Base-by-base conservation (phyloP, 306 rosid genomes). In the Sicyos edulis region DNA sequence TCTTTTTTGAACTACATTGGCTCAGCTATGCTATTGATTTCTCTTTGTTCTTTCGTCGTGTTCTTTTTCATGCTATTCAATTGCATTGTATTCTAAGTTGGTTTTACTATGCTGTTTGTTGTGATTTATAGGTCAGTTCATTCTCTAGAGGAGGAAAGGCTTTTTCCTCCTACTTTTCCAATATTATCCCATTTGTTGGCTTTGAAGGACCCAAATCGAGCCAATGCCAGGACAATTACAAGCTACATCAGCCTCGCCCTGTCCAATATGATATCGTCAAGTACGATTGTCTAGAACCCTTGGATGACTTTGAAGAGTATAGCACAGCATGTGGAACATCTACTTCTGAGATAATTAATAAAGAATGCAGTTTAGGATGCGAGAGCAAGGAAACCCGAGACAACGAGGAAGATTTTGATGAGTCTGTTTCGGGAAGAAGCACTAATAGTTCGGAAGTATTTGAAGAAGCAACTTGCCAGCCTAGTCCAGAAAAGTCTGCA, bases 401-500 rank as follows among this genome's bases (percentile, higher is more conserved):
- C 72, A 76, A 82, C 74, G 77, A 60, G 67, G 85, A 26, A 74
- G 77, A 74, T 42, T 70, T 79, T 75, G 96, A 85, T 56, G 87
- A 81, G 49, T 81, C 52, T 11, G 74, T 70, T 71, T 86, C 95
- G 51, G 57, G 74, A 56, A 79, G 88, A 78, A 86, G 85, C 76
- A 85, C 83, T 55, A 83, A 86, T 72, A 81, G 87, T 78, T 87
- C 92, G n/a, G 97, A 91, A 44, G 89, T 78, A 67, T 89, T 80
- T 15, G 96, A 88, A 82, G 96, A 88, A 83, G 92, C 88, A 76
- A 81, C 65, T 8, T 80, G 72, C 66, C 83, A 73, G 62, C 83
- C 65, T 44, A 78, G 81, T 71, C 87, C 84, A 16, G 78, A 56
- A 55, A 88, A 82, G 81, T 79, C 83, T 70, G 57, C 45, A 9